Conservation (phyloP, 1,284 basidiomycete genomes). For the Rhodotorula sp. region DNA sequence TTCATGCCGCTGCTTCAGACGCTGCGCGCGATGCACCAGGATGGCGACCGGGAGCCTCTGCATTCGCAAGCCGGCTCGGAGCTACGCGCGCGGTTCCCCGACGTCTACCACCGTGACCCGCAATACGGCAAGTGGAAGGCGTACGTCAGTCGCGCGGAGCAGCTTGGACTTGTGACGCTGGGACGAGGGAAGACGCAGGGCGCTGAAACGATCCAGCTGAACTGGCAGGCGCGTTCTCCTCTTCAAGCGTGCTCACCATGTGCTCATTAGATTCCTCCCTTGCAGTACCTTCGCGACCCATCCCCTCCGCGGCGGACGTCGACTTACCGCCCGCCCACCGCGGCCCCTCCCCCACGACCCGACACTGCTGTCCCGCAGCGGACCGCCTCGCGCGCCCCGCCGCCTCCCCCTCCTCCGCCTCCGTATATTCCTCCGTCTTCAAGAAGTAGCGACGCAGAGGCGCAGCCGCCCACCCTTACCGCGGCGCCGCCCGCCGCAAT, state of each 20-base stretch:
- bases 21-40: neutral
- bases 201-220: neutral
- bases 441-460: no score
- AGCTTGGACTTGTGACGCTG: neutral
- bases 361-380: no score
- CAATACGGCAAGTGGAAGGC: neutral
- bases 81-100: neutral
- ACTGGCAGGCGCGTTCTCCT: neutral
- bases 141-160: neutral
- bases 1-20: constrained; percentile 4
- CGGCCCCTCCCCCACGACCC: no score
- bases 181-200: no score
- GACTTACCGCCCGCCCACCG: neutral
- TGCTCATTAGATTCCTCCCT: neutral
- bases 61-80: neutral
- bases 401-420: neutral
- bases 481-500: no score
- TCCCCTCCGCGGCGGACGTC: no score
- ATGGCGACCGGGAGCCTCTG: neutral
- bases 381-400: no score
- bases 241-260: neutral
- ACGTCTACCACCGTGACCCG: neutral
- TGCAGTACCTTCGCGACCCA: neutral
- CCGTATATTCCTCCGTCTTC: neutral
- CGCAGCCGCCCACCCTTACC: no score